Evolutionary conservation across 164 flowering plant genomes (phyloP).

Genomic region (Brasenia schreberi): DNA sequence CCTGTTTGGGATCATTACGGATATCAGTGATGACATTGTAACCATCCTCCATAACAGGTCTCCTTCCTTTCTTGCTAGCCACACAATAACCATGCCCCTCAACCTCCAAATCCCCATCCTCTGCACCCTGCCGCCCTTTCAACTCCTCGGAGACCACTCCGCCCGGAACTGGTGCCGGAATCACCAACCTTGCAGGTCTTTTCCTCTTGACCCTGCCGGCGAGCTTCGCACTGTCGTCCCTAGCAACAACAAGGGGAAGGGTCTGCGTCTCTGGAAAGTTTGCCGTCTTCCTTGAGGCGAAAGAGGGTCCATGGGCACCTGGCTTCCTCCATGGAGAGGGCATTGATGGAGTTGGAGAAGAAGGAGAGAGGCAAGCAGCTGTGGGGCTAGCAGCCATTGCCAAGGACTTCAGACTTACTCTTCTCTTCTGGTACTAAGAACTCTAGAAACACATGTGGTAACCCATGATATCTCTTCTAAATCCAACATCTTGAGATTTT

Average conservation of each 20-base stretch:
- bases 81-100: slow-evolving; percentile 22
- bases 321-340: neutral
- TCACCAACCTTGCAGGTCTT: slow-evolving; percentile 21
- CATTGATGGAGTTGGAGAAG: neutral
- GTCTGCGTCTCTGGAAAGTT: neutral
- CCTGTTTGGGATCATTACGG: slow-evolving; percentile 29
- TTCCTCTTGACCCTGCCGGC: slow-evolving; percentile 6
- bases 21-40: slow-evolving; percentile 19
- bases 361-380: slow-evolving; percentile 6
- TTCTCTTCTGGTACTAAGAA: neutral
- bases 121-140: slow-evolving; percentile 1
- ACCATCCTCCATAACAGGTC: slow-evolving; percentile 32
- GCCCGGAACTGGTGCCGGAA: slow-evolving; percentile 7
- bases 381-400: slow-evolving; percentile 10
- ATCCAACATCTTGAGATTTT: slow-evolving; percentile 4
- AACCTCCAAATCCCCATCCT: slow-evolving; percentile 10
- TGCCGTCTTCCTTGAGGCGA: slow-evolving; percentile 3
- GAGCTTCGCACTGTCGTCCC: neutral
- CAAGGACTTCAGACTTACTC: neutral
- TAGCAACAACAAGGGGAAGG: neutral
- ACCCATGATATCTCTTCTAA: slow-evolving; percentile 12
- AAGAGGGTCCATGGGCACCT: neutral
- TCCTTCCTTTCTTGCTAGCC: slow-evolving; percentile 30
- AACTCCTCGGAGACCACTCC: slow-evolving; percentile 5
- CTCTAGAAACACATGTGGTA: slow-evolving; percentile 1